Conservation (phyloP, 192 early-diverging fungal species). For the Umbelopsis sp. region DNA sequence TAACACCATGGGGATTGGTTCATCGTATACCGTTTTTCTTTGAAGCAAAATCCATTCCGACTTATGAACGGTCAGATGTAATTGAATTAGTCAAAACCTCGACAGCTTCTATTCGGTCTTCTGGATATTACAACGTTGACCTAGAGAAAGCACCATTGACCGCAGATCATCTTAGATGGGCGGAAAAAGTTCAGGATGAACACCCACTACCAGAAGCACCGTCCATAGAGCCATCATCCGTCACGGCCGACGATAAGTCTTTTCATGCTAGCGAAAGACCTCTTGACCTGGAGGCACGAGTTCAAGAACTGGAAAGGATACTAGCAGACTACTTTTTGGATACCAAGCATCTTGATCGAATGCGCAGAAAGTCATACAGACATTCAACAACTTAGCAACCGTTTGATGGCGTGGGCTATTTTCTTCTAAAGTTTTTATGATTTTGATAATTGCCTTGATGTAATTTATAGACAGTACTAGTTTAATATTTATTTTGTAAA, state of each 20-base stretch:
- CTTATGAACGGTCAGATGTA: neutral
- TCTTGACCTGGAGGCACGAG: constrained; percentile 21
- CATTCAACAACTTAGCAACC: too few relatives aligned
- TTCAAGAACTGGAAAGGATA: constrained; percentile 32
- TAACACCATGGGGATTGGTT: constrained; percentile 33
- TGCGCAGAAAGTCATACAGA: constrained; percentile 11
- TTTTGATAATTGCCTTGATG: too few relatives aligned
- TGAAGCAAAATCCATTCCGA: neutral
- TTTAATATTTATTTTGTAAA: too few relatives aligned
- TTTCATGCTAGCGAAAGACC: neutral
- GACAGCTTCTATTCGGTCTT: constrained; percentile 18
- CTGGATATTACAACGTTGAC: constrained; percentile 1
- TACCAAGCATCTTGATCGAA: constrained; percentile 28
- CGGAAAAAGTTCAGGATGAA: neutral
- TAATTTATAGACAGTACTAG: too few relatives aligned
- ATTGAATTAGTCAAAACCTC: neutral
- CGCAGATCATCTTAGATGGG: neutral
- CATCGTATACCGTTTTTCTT: constrained; percentile 30
- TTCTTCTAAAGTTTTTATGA: too few relatives aligned
- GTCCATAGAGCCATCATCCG: neutral
- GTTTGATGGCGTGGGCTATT: too few relatives aligned
- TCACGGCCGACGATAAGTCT: neutral
- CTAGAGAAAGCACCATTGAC: neutral
- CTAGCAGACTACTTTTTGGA: constrained; percentile 36
- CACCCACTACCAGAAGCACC: neutral